Evolutionary conservation across 1,139 yeast genomes (phyloP), one percentile per base, ranked within the genome.

Genomic region (Zygosaccharomyces sapae): DNA sequence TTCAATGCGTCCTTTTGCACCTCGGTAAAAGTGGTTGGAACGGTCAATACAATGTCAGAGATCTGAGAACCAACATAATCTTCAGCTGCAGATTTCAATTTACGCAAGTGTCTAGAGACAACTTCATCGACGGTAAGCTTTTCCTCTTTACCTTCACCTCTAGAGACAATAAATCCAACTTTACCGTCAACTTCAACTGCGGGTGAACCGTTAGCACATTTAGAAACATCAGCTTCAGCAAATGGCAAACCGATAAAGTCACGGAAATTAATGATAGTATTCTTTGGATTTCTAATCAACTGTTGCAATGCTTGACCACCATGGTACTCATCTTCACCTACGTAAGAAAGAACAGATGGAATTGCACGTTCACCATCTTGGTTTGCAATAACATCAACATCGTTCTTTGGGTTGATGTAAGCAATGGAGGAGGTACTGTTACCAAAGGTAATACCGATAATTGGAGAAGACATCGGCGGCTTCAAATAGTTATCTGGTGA

Each of bases 361-460:
- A 92, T 92, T 52, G 94, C 79, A 74, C 98, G 89, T 72, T 94
- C 98, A 69, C 99, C 99, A 67, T 92, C 98, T 60, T 95, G 97
- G 79, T 92, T 92, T 59, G 98, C 98, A 69, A 92, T 92, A 56
- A 92, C 96, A 65, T 92, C 97, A 52, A 89, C 95, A 69, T 86
- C 87, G 61, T 90, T 97, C 64, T 75, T 72, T 48, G 84, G 80
- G 57, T 90, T 89, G 66, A 86, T 86, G 51, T 63, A 65, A 39
- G 97, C 97, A 68, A 92, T 89, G 55, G 97, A 86, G 40, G 97
- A 86, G 49, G 96, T 80, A 44, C 96, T 85, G 79, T 92, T 92
- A 69, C 99, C 99, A 69, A 92, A 90, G 45, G 97, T 83, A 67
- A 92, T 80, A 70, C 99, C 98, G 70, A 92, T 86, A 59, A 89